Base-by-base conservation (phyloP, 139 green algal species). In the Picochlorum sp. region DNA sequence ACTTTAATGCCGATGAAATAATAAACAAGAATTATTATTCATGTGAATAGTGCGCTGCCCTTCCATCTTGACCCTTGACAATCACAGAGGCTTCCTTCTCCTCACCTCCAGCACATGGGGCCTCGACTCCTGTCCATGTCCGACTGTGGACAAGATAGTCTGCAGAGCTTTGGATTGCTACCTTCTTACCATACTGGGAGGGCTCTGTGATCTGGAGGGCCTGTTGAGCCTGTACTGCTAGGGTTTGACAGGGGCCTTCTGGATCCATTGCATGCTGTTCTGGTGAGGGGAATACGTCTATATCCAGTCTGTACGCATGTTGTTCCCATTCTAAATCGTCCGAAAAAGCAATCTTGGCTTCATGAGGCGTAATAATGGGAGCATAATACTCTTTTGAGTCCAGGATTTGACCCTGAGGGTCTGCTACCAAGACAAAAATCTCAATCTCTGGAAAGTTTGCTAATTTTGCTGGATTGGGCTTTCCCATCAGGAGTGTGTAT, bases 391-490 rank as follows among this genome's bases (percentile, higher is more conserved):
- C 86, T 65, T 87, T 89, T 68, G 69, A 82, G 68, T 96, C 91
- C 49, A 97, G 74, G 18, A 97, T 79, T 59, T 73, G 66, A 46
- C 61, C 61, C n/a, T 66, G 61, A 23, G 61, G 61, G 69, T 82
- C 80, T 5, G 70, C 63, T 18, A 87, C 68, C 15, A 80, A 20
- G 30, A 85, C 69, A 65, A 73, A 82, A 21, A 77, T 72, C n/a
- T 87, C 81, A n/a, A 89, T 77, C 74, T 98, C 92, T 6, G 89
- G 89, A 63, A 97, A 97, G 71, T 98, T 98, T 52, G 90, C 92
- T 61, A 98, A 82, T 82, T 98, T 98, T 61, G 85, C 84, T 10
- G 92, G 90, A 66, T 75, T 96, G 47, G 87, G 87, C 65, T 92
- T 94, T 23, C 91, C 92, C 72, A 96, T 85, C 7, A 95, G 74